Base-by-base conservation (phyloP, 495 filamentous ascomycete species). In the Penicillium bialowiezense region DNA sequence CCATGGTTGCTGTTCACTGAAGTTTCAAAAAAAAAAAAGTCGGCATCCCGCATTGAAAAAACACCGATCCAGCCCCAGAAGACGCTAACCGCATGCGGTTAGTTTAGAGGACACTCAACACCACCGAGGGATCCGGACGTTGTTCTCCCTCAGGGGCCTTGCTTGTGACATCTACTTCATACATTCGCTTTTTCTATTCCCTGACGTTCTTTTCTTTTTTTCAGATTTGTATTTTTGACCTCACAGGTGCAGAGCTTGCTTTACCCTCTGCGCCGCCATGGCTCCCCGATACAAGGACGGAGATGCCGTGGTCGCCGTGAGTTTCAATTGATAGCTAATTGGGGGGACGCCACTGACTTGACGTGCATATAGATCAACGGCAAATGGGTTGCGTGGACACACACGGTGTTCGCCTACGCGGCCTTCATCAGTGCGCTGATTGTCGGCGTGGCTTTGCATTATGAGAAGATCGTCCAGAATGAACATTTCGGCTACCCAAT, bases 391-490 rank as follows among this genome's bases (percentile, higher is more conserved):
- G 85, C 91, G 18, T 93, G 87, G 83, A 63, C 83, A 37, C 95
- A 99, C 72, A 97, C 95, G 10, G 64, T 76, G 37, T 74, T 86
- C 44, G 93, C 92, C 31, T 97, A 95, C 59, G 82, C 84, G 51
- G 95, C 91, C 36, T 99, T 99, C 69, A 59, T 97, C 35, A 90
- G 91, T 63, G 95, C 95, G 44, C 73, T 99, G 52, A 63, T 93
- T 41, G 84, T 95, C 52, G 95, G 95, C 59, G 68, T 87, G 63
- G 84, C 74, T 42, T 74, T 99, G 39, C 95, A 99, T 70, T 97
- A 91, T 69, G 82, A 85, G 56, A 97, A 97, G 77, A 99, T 99
- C 46, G 95, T 99, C 15, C 77, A 96, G 68, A 99, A 99, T 67
- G 89, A 99, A 72, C 86, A 93, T 73, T 96, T 88, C 71, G 86